Evolutionary conservation across 2,329 filamentous ascomycete genomes (phyloP), one percentile per base, ranked within the genome.

Genomic region (Scortechinia acanthostroma): DNA sequence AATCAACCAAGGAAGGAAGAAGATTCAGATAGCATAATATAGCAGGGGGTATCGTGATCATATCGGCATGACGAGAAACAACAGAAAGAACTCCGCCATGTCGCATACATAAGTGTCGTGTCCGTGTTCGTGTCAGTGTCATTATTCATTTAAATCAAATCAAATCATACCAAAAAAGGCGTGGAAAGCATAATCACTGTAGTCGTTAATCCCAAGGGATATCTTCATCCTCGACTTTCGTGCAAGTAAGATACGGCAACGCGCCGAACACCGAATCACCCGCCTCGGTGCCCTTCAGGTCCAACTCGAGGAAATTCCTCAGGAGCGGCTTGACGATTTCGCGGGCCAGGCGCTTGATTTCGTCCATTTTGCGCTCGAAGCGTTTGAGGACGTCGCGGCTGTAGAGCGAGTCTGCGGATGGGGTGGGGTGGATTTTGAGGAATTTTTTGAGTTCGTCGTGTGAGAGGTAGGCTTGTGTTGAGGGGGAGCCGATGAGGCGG

Each of bases 391-490:
- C 80, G 4, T 86, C 82, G 14, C 81, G 69, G 2, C 70, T 77
- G 58, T 86, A 86, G 2, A 82, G 59, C 2, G 35, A 40, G 10
- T 19, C 35, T 17, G 35, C 6, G 13, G 35, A 40, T 19, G 35
- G 35, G 10, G 81, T 73, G 0, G 77, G 76, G n/a, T 70, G 72
- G 4, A 81, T 61, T 52, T 83, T 82, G 21, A 86, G 66, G 51
- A 86, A 86, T n/a, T 73, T 71, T 54, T 86, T 86, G 43, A 83
- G 70, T 46, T 86, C 82, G 43, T 85, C 81, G 53, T 81, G 79
- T 0, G 63, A 55, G 1, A 87, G 70, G 52, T 86, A 86, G 2
- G 68, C 66, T n/a, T 73, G 60, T 0, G 73, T 63, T 1, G 61
- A 63, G 1, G 70, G 64, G 2, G 69, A 67, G 37, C 80, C 80